These are phyloP conservation scores for Arthrobotrys megalospora DNA, from an alignment of 2,329 filamentous ascomycete species.

Conservation along the genomic window DNA sequence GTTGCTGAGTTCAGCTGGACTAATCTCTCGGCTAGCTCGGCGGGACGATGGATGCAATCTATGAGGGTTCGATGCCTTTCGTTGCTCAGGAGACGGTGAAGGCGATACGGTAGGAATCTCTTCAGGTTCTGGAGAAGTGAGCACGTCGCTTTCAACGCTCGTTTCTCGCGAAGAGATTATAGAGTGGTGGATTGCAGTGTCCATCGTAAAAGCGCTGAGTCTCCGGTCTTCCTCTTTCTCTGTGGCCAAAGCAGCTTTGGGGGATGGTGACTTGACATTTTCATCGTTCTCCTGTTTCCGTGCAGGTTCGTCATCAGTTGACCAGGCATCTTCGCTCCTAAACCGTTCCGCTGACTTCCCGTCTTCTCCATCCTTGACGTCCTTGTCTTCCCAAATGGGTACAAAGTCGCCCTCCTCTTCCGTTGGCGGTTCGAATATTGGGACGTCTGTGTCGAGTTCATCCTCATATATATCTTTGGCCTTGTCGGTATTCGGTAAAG, in stretches of 20 bases:
- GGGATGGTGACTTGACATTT: slow-evolving; percentile 3
- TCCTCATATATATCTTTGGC: slow-evolving; percentile 48
- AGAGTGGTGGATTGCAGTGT: slow-evolving; percentile 53
- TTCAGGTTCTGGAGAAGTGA: slow-evolving; percentile 9
- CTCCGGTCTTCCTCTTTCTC: slow-evolving; percentile 46
- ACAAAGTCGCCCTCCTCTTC: slow-evolving; percentile 46
- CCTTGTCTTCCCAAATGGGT: slow-evolving; percentile 54
- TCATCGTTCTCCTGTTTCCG: slow-evolving; percentile 10
- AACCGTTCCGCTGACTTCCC: slow-evolving; percentile 27
- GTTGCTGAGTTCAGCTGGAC: slow-evolving; percentile 31
- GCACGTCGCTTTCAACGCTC: slow-evolving; percentile 39
- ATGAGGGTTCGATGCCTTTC: slow-evolving; percentile 45
- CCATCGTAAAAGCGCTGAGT: slow-evolving; percentile 52
- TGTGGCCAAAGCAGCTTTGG: neutral
- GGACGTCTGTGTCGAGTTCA: slow-evolving; percentile 42
- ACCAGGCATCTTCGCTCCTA: slow-evolving; percentile 54
- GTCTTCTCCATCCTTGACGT: slow-evolving; percentile 38
- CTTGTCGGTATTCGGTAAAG: slow-evolving; percentile 17
- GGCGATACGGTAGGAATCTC: slow-evolving; percentile 28
- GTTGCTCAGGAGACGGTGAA: slow-evolving; percentile 20
- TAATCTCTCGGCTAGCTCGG: slow-evolving; percentile 45
- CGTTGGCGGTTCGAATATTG: slow-evolving; percentile 41
- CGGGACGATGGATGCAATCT: slow-evolving; percentile 45
- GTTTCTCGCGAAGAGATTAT: slow-evolving; percentile 49
- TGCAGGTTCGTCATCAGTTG: slow-evolving; percentile 44